phyloP scores from a whole-genome alignment of 306 rosid genomes.

The Corylus heterophylla region DNA sequence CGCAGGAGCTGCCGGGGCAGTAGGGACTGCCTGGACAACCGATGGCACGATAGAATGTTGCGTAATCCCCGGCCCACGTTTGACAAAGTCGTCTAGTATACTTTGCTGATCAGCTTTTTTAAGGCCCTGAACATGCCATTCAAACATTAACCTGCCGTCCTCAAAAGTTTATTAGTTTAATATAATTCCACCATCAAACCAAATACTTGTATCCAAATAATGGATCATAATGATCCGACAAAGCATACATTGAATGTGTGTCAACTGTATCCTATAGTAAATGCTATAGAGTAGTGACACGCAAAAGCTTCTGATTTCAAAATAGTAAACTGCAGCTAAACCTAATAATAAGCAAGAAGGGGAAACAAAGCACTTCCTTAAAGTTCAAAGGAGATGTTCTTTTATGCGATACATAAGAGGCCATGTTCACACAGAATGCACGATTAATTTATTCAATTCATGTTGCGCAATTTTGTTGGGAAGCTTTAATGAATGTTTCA shows the following conservation, averaged over 20 bases:
- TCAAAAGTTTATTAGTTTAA: not conserved
- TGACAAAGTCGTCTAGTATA: constrained; percentile 90
- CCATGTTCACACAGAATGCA: not conserved
- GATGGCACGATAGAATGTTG: constrained; percentile 63
- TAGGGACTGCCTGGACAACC: constrained; percentile 42
- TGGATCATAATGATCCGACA: not conserved
- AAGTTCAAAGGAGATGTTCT: not conserved
- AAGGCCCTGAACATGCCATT: constrained; percentile 69
- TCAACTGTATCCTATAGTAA: no score
- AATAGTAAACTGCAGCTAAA: no score
- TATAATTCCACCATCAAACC: not conserved
- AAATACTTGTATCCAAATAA: not conserved
- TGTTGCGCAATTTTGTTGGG: not conserved
- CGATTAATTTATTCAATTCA: not conserved
- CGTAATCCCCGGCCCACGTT: constrained; percentile 81
- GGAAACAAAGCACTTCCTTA: not conserved
- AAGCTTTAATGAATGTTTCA: not conserved
- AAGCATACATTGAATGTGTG: no score
- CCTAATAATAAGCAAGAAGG: not conserved
- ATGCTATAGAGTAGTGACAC: no score
- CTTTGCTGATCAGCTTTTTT: constrained; percentile 86
- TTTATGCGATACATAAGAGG: not conserved
- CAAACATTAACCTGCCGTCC: constrained; percentile 4
- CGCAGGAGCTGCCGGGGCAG: constrained; percentile 45
- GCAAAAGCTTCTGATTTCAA: no score